These are phyloP conservation scores for Flaveria ramosissima DNA, from an alignment of 129 eudicot genomes.

Conservation along the genomic window DNA sequence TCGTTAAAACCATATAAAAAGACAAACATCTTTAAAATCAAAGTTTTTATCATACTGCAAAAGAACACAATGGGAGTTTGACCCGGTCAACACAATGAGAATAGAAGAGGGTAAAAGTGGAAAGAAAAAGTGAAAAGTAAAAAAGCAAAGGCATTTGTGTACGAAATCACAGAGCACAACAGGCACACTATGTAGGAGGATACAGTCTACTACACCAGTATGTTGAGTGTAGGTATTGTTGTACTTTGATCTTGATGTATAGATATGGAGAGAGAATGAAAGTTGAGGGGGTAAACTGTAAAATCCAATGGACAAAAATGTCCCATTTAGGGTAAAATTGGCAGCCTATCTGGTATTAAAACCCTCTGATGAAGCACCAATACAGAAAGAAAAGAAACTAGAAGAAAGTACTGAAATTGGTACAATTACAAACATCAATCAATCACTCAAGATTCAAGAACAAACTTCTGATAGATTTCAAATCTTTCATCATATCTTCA, in stretches of 20 bases:
- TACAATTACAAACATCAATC: slow-evolving; percentile 51
- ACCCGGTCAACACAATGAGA: slow-evolving; percentile 69
- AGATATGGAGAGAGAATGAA: slow-evolving; percentile 36
- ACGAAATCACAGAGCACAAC: slow-evolving; percentile 45
- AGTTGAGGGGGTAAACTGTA: slow-evolving; percentile 30
- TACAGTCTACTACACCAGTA: slow-evolving; percentile 38
- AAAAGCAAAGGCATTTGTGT: slow-evolving; percentile 50
- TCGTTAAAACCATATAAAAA: not conserved
- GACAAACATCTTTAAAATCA: not conserved
- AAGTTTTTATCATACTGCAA: not conserved
- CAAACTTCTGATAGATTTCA: slow-evolving; percentile 41
- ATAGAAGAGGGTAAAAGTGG: slow-evolving; percentile 37
- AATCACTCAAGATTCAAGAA: slow-evolving; percentile 54
- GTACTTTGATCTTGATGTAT: slow-evolving; percentile 24
- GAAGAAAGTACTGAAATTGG: slow-evolving; percentile 40
- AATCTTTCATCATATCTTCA: slow-evolving; percentile 27
- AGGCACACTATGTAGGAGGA: slow-evolving; percentile 45
- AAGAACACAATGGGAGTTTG: slow-evolving; percentile 25
- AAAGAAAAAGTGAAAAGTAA: slow-evolving; percentile 55
- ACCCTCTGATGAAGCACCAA: slow-evolving; percentile 43
- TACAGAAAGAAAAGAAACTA: slow-evolving; percentile 36
- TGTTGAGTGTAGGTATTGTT: slow-evolving; percentile 27
- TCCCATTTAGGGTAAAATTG: slow-evolving; percentile 39
- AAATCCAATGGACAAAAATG: slow-evolving; percentile 34
- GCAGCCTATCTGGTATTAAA: slow-evolving; percentile 64